Percentiles rank a stretch among this genome's conserved stretches.
phyloP scores from a whole-genome alignment of 2,329 filamentous ascomycete genomes.

The Hypoxylon rubiginosum region DNA sequence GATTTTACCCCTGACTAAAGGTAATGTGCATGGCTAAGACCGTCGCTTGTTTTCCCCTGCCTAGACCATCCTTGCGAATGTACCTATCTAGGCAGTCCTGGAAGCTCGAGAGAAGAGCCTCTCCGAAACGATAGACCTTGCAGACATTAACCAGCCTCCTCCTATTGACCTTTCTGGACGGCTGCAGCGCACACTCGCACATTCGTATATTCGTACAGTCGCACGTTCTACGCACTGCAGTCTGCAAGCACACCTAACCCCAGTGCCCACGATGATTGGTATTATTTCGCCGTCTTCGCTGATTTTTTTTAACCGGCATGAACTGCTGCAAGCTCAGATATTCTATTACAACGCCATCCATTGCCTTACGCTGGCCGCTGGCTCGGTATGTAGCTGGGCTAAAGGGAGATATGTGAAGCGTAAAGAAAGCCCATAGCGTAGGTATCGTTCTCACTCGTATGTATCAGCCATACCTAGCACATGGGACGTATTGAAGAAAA shows the following conservation, averaged over 20 bases:
- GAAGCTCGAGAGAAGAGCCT: constrained; percentile 31
- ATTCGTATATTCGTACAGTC: too few relatives aligned
- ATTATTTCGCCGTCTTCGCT: constrained; percentile 30
- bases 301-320: constrained; percentile 25
- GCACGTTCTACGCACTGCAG: constrained; percentile 5
- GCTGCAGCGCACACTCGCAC: constrained; percentile 27
- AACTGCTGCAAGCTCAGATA: constrained; percentile 31
- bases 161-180: constrained; percentile 32
- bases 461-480: background rate
- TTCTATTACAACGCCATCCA: constrained; percentile 16
- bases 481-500: constrained; percentile 23
- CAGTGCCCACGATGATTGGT: constrained; percentile 28
- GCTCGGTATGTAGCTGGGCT: constrained; percentile 9
- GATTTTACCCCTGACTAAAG: constrained; percentile 26
- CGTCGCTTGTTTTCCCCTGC: constrained; percentile 26
- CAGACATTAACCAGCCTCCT: constrained; percentile 27
- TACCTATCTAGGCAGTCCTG: constrained; percentile 16
- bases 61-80: constrained; percentile 20
- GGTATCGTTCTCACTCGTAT: background rate
- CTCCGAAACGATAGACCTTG: constrained; percentile 22
- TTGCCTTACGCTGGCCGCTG: constrained; percentile 24
- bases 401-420: constrained; percentile 3
- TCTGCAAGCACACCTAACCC: constrained; percentile 12
- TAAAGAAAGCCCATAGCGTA: background rate
- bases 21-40: constrained; percentile 13